Evolutionary conservation across 2,329 filamentous ascomycete genomes (phyloP), one percentile per base, ranked within the genome.

Genomic region (Aureobasidium zeae): DNA sequence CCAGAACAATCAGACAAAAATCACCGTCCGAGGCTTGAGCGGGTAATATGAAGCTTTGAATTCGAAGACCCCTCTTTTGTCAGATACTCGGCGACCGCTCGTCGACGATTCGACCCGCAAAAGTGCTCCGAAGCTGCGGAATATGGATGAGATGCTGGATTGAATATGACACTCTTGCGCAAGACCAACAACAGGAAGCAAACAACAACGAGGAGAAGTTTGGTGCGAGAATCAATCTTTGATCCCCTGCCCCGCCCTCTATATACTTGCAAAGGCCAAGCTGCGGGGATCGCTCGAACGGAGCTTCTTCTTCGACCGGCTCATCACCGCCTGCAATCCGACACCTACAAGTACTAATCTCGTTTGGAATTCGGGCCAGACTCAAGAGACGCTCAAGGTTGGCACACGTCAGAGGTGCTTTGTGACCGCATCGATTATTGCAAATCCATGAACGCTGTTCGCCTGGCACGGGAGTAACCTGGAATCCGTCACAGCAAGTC

Each of bases 211-310:
- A n/a, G n/a, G n/a, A 7, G 30, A 26, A 24, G 21, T 33, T 34
- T 43, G 33, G 30, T 43, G 22, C 39, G 30, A 21, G 15, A n/a
- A 21, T 43, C 29, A 43, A n/a, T n/a, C n/a, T 43, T 28, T 43
- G 29, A 24, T 43, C 31, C 22, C 13, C 12, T 26, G 22, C 39
- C 39, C 30, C 30, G 13, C 30, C 22, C 26, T 29, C 26, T 29
- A 17, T 6, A 25, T 11, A 25, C 15, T 31, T 31, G 6, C 19
- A 17, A 16, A 36, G 26, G 36, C 25, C 36, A 30, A 16, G 28
- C 16, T 41, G 37, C 37, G 37, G 37, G 37, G 37, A 24, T n/a
- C 13, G 36, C 22, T 28, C 36, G 26, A 41, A 25, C 29, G 37
- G 37, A 25, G 28, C 24, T 24, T 30, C 25, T 30, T 7, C 22